Percentiles rank a stretch among this genome's conserved stretches.
These are phyloP conservation scores for Aureobasidium sp. DNA, from an alignment of 2,329 filamentous ascomycete genomes.

Conservation along the genomic window DNA sequence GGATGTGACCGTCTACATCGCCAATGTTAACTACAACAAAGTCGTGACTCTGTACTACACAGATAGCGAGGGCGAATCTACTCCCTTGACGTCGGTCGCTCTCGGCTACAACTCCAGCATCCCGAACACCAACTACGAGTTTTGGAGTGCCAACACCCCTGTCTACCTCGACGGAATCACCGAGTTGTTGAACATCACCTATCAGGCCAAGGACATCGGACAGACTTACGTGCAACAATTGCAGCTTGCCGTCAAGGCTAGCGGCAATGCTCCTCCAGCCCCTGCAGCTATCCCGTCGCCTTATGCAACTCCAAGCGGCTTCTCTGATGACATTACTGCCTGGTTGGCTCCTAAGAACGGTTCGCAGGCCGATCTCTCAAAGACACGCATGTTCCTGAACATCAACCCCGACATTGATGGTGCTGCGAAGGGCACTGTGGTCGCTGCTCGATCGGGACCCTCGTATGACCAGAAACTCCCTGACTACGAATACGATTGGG, in stretches of 20 bases:
- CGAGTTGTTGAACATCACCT: slow-evolving; percentile 27
- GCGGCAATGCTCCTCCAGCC: slow-evolving; percentile 20
- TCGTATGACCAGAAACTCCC: slow-evolving; percentile 23
- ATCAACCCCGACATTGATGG: slow-evolving; percentile 27
- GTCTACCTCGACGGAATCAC: slow-evolving; percentile 28
- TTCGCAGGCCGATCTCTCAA: slow-evolving; percentile 23
- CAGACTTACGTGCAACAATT: slow-evolving; percentile 24
- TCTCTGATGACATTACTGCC: slow-evolving; percentile 26
- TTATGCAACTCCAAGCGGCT: slow-evolving; percentile 25
- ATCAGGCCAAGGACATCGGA: slow-evolving; percentile 24
- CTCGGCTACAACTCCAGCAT: slow-evolving; percentile 24
- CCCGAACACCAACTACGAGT: slow-evolving; percentile 22
- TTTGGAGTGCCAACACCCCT: slow-evolving; percentile 25
- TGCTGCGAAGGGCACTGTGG: slow-evolving; percentile 26
- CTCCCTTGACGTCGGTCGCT: slow-evolving; percentile 24
- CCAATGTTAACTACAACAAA: slow-evolving; percentile 29
- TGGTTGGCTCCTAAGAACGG: slow-evolving; percentile 22
- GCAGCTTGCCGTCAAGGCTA: slow-evolving; percentile 22
- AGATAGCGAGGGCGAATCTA: slow-evolving; percentile 24
- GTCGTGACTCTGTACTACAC: slow-evolving; percentile 28
- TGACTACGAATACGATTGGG: slow-evolving; percentile 31
- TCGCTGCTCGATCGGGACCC: slow-evolving; percentile 27
- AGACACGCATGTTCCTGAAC: slow-evolving; percentile 28
- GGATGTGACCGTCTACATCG: slow-evolving; percentile 24
- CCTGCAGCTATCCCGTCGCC: slow-evolving; percentile 23